Conservation (phyloP, 2,329 filamentous ascomycete species). For the Sarocladiaceae sp. region DNA sequence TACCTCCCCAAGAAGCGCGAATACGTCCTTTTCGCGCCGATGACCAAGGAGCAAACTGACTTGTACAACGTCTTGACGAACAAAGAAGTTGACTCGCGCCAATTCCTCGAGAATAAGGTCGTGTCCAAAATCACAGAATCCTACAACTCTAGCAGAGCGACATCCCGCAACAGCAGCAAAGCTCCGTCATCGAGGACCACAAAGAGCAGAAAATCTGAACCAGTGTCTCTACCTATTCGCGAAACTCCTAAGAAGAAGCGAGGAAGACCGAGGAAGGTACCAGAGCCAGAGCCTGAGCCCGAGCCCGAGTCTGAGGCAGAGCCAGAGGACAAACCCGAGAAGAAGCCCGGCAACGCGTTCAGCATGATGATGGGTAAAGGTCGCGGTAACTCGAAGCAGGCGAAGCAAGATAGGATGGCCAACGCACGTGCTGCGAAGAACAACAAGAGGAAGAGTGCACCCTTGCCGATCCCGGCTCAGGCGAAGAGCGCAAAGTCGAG, state of each 20-base stretch:
- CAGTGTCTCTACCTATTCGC: conserved; percentile 27
- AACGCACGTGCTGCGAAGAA: conserved; percentile 12
- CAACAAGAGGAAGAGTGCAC: conserved; percentile 27
- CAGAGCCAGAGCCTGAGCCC: background rate
- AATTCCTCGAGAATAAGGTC: conserved; percentile 77
- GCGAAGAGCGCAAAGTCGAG: conserved; percentile 71
- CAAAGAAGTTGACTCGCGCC: conserved; percentile 54
- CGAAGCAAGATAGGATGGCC: conserved; percentile 11
- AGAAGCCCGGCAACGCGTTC: conserved; percentile 39
- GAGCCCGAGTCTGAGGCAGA: background rate
- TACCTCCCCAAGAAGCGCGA: conserved; percentile 94
- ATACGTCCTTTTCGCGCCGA: conserved; percentile 88
- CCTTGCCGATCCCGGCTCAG: conserved; percentile 25
- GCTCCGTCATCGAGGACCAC: conserved; percentile 3
- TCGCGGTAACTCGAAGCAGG: conserved; percentile 17
- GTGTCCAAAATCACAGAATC: conserved; percentile 50
- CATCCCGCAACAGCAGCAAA: conserved; percentile 12
- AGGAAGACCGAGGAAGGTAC: conserved; percentile 1
- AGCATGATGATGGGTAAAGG: conserved; percentile 46
- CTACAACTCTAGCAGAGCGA: conserved; percentile 23
- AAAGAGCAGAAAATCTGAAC: conserved; percentile 6
- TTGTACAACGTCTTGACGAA: conserved; percentile 65
- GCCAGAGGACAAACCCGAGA: conserved; percentile 15
- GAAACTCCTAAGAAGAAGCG: conserved; percentile 27
- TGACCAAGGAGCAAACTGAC: conserved; percentile 86